Evolutionary conservation across 2,329 filamentous ascomycete genomes (phyloP), one percentile per base, ranked within the genome.

Genomic region (Penicillium sp.): DNA sequence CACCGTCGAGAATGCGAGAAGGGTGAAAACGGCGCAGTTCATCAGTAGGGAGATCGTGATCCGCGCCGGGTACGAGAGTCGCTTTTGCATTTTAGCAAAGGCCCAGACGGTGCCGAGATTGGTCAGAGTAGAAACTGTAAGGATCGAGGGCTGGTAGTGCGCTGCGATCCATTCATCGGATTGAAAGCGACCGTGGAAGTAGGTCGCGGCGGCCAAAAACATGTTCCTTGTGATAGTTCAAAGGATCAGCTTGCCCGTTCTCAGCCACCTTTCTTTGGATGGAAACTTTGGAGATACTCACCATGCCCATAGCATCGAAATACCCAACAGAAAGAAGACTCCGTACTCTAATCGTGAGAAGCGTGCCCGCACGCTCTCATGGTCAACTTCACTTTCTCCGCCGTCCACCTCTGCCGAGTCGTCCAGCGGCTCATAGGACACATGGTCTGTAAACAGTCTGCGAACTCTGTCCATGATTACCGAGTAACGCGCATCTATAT

Each of bases 271-370:
- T 3, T 18, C 18, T 18, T 18, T 18, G 18, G 3, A 13, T 5
- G 5, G 24, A 18, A 27, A 36, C 9, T n/a, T 5, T 35, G 32
- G 27, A 12, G 29, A 28, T 18, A 39, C 80, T 58, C 80, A 94
- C 91, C 91, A 97, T 47, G 91, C 90, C 91, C 91, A 97, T 39
- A 97, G 78, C 93, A 97, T 97, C 45, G 90, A 88, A 48, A 95
- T 78, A 43, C 93, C 93, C 26, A 97, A 75, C 43, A 95, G 73
- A 47, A 86, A 75, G 69, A 97, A 97, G 64, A 95, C 84, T 59
- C 72, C 74, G 70, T 97, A 98, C 66, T 94, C 88, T 33, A 88
- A 64, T 83, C 86, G 90, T 53, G 89, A 95, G 72, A 95, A 95
- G 1, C 54, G 58, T 34, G 56, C 33, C 32, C 45, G 50, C 6